Evolutionary conservation across 352 stramenopile species (phyloP).

Genomic region (Globisporangium radiosum): DNA sequence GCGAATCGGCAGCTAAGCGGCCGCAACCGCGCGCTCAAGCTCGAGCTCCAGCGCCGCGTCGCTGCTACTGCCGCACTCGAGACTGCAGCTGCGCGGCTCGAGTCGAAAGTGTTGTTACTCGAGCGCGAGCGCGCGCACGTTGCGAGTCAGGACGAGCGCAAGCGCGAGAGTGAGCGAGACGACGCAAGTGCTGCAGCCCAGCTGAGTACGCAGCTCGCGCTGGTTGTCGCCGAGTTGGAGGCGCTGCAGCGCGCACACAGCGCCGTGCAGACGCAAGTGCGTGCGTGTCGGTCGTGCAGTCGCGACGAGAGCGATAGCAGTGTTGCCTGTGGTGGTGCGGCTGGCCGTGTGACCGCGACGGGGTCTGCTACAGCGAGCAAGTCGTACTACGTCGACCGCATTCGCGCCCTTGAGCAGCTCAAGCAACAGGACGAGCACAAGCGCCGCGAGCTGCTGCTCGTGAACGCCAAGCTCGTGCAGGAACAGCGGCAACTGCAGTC

Average conservation of each 20-base stretch:
- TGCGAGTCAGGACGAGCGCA: constrained; percentile 25
- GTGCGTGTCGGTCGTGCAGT: constrained; percentile 14
- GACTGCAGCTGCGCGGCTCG: constrained; percentile 22
- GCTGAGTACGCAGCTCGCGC: constrained; percentile 32
- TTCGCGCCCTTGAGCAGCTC: constrained; percentile 44
- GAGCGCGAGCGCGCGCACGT: constrained; percentile 43
- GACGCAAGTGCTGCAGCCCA: constrained; percentile 25
- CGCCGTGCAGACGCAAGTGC: constrained; percentile 18
- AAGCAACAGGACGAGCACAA: constrained; percentile 43
- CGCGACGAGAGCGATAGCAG: neutral
- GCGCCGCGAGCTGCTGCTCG: constrained; percentile 50
- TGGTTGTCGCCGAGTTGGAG: constrained; percentile 40
- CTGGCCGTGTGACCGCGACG: neutral
- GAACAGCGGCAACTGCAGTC: constrained; percentile 53
- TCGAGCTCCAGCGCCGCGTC: constrained; percentile 21
- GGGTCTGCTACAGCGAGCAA: constrained; percentile 12
- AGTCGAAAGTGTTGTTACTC: constrained; percentile 40
- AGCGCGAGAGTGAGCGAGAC: constrained; percentile 23
- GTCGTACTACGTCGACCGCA: constrained; percentile 32
- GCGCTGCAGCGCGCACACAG: constrained; percentile 37
- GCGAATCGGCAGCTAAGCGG: constrained; percentile 35
- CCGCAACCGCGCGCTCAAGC: constrained; percentile 33
- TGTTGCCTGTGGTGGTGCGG: neutral
- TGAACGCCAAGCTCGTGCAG: constrained; percentile 63
- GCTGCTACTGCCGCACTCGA: constrained; percentile 22